Evolutionary conservation across 2,329 filamentous ascomycete genomes (phyloP), one percentile per base, ranked within the genome.

Genomic region (Xylariomycetidae sp.): DNA sequence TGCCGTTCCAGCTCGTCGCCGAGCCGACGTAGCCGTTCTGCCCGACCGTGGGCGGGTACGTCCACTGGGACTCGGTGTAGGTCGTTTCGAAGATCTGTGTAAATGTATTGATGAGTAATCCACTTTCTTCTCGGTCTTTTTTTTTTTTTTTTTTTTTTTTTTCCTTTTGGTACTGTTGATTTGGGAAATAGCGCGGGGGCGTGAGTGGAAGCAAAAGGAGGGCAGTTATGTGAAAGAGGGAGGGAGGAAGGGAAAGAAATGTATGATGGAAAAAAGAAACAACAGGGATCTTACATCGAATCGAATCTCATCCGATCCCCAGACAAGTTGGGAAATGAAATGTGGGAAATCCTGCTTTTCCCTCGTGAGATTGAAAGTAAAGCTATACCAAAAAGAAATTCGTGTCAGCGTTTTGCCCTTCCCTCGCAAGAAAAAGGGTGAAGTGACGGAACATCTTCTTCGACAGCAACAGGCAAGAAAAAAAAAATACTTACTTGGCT

Each of bases 1-100:
- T 44, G 32, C 56, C 48, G 28, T 56, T 50, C 57, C 62, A 62
- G 13, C 56, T 60, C 5, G 63, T 62, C 4, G 62, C 62, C 2
- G 64, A 61, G 14, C 67, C 67, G 30, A 71, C 44, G 33, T 59
- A 70, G n/a, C 59, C 58, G 10, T 51, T 50, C 31, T 59, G 30
- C 14, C 63, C 64, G 3, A 57, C 41, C 4, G 53, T 43, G 0
- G 58, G 65, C 4, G 67, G 67, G 31, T 66, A 67, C 8, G 50
- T 37, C 67, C 66, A 70, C 22, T 61, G 46, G 2, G 45, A 40
- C 34, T 68, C 62, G 1, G 49, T 51, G 56, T 61, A 69, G 14
- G 50, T 46, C 3, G 38, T 42, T 4, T 62, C 55, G 35, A 64
- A 68, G 16, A 69, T 63, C 46, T 51, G 30, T 9, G 34, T 13